Conservation (phyloP, 129 eudicot genomes). For the Pulicaria dysenterica region DNA sequence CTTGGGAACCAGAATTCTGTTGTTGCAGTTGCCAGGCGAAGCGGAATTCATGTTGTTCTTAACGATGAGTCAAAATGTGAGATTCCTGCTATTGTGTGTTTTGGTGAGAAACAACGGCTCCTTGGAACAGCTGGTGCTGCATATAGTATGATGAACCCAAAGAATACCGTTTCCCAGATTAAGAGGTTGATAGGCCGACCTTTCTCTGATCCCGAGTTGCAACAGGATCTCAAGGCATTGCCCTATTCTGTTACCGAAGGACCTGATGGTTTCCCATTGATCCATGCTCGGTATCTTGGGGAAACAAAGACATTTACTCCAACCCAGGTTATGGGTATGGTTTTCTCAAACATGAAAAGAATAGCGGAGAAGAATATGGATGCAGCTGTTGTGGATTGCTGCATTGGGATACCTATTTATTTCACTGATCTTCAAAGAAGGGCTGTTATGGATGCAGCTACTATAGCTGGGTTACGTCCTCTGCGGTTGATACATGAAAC, state of each 20-base stretch:
- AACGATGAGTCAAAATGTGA: conserved; percentile 83
- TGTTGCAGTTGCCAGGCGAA: conserved; percentile 82
- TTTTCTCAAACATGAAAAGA: conserved; percentile 61
- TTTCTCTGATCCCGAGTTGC: conserved; percentile 76
- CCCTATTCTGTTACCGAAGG: conserved; percentile 72
- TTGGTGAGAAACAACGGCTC: conserved; percentile 84
- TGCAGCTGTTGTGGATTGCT: conserved; percentile 81
- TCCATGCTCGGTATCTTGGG: conserved; percentile 67
- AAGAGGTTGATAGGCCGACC: conserved; percentile 68
- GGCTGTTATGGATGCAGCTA: conserved; percentile 73
- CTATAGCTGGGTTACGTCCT: conserved; percentile 78
- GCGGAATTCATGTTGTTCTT: conserved; percentile 78
- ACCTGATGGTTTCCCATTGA: conserved; percentile 75
- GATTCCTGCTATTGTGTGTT: conserved; percentile 80
- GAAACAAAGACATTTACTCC: conserved; percentile 65
- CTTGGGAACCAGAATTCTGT: conserved; percentile 83
- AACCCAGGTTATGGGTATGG: conserved; percentile 75
- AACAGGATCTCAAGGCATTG: conserved; percentile 62
- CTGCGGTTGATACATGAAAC: conserved; percentile 73
- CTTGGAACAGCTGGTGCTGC: conserved; percentile 89
- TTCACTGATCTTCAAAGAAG: conserved; percentile 81
- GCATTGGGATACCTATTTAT: conserved; percentile 80
- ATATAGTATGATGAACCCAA: conserved; percentile 78
- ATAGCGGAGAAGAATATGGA: conserved; percentile 73
- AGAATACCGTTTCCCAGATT: conserved; percentile 71